Evolutionary conservation across 805 yeast genomes (phyloP).

Genomic region (Metschnikowia amazonensis): DNA sequence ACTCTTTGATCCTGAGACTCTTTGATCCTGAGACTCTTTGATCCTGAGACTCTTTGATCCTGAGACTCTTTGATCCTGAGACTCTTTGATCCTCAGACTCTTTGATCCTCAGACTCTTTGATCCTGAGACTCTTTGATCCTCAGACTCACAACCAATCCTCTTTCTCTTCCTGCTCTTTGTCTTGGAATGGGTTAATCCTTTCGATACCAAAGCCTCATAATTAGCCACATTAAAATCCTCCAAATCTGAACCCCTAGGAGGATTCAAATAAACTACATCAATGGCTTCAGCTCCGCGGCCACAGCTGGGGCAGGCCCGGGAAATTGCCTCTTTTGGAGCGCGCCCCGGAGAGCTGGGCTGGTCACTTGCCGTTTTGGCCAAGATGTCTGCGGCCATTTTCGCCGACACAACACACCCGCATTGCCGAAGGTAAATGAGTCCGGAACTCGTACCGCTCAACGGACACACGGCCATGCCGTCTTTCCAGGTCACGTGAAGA

Average conservation of each 20-base stretch:
- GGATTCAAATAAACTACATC: conserved; percentile 36
- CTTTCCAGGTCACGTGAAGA: conserved; percentile 12
- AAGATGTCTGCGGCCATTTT: conserved; percentile 9
- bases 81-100: too few species aligned
- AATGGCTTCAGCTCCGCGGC: conserved; percentile 13
- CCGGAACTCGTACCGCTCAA: conserved; percentile 22
- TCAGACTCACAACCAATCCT: too few species aligned
- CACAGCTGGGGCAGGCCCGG: conserved; percentile 33
- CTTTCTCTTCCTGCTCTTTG: conserved; percentile 8
- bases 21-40: too few species aligned
- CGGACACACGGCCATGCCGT: conserved; percentile 28
- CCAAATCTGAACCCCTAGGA: conserved; percentile 8
- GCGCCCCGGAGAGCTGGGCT: neutral
- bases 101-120: too few species aligned
- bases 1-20: too few species aligned
- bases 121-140: too few species aligned
- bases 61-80: too few species aligned
- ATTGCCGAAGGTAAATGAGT: conserved; percentile 31
- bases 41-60: too few species aligned
- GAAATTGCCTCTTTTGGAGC: neutral
- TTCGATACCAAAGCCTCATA: conserved; percentile 11
- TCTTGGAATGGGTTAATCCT: conserved; percentile 26
- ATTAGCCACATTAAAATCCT: conserved; percentile 15
- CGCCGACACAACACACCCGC: conserved; percentile 37
- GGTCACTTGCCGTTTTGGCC: neutral